Evolutionary conservation across 441 rosid species (phyloP).

Genomic region (Adansonia gregorii): DNA sequence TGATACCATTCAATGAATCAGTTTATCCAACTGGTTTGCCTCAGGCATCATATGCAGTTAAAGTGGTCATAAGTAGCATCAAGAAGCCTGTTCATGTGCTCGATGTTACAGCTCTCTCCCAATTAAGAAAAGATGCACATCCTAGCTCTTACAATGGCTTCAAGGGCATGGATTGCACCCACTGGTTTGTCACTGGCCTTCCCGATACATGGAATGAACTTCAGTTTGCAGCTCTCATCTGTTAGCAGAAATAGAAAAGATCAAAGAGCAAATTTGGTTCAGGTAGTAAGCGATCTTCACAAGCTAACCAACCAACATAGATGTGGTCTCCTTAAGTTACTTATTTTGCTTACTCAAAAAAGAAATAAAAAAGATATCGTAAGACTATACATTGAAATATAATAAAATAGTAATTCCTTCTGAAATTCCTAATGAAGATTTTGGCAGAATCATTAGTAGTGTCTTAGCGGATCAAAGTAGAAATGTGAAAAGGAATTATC

Average conservation of each 20-base stretch:
- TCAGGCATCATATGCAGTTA: constrained; percentile 34
- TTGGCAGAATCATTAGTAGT: neutral
- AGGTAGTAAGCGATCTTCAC: neutral
- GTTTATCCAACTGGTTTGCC: constrained; percentile 40
- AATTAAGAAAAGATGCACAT: constrained; percentile 56
- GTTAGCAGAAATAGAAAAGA: neutral
- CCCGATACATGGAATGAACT: constrained; percentile 55
- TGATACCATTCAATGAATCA: constrained; percentile 37
- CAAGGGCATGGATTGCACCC: constrained; percentile 55
- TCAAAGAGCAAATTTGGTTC: neutral
- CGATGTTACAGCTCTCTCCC: constrained; percentile 48
- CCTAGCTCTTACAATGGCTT: constrained; percentile 45
- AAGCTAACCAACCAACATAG: neutral
- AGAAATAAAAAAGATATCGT: neutral
- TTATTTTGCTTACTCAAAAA: too few relatives aligned
- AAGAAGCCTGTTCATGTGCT: constrained; percentile 46
- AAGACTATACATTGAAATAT: neutral
- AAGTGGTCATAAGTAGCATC: constrained; percentile 36
- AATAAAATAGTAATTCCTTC: neutral
- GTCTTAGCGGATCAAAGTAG: neutral
- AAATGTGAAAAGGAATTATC: neutral
- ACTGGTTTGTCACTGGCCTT: constrained; percentile 54
- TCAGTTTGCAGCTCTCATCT: constrained; percentile 38
- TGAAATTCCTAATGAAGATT: neutral
- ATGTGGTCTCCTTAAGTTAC: neutral